phyloP scores from a whole-genome alignment of 768 basidiomycete genomes.

The Dacryopinax primogenitus region DNA sequence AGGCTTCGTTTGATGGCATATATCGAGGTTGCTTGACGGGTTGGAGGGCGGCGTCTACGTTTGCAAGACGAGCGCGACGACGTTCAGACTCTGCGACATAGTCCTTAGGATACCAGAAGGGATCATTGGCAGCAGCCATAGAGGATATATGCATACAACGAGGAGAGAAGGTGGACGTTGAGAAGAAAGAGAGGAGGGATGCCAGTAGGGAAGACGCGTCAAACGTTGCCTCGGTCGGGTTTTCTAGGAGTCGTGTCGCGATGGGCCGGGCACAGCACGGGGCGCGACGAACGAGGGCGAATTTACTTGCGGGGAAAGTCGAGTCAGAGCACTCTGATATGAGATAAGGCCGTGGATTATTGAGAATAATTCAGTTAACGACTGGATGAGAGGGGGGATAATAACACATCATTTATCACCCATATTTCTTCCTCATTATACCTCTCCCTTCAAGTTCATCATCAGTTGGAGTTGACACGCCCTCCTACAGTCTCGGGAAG shows the following conservation, averaged over 20 bases:
- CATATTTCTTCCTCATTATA: too few relatives aligned
- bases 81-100: background rate
- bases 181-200: background rate
- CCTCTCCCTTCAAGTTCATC: too few relatives aligned
- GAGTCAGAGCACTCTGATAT: background rate
- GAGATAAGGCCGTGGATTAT: background rate
- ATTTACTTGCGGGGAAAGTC: background rate
- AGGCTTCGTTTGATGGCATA: background rate
- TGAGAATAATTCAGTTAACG: too few relatives aligned
- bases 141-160: background rate
- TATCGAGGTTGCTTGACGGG: background rate
- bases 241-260: background rate
- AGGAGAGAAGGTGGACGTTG: background rate
- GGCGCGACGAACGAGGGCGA: background rate
- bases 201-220: background rate
- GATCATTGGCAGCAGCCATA: conserved; percentile 4
- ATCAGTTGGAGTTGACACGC: too few relatives aligned
- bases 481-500: too few relatives aligned
- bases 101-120: conserved; percentile 8
- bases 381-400: too few relatives aligned
- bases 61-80: background rate
- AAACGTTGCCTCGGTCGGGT: background rate
- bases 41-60: background rate
- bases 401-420: too few relatives aligned
- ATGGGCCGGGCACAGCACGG: conserved; percentile 7